Evolutionary conservation across 768 basidiomycete species (phyloP).

Genomic region (Hypholoma fasciculare): DNA sequence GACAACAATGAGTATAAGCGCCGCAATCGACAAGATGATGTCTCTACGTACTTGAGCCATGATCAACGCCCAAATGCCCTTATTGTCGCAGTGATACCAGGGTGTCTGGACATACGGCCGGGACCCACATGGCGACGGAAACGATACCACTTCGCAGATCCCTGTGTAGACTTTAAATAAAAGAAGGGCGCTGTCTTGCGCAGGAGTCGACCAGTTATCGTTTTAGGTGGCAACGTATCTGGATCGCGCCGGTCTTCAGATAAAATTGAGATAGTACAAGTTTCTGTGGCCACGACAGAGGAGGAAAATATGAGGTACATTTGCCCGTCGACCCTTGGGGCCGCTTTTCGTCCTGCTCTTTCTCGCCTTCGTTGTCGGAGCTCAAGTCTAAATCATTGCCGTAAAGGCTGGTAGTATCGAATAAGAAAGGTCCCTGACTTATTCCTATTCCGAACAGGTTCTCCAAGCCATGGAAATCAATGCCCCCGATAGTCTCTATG

Average conservation of each 20-base stretch:
- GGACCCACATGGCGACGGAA: conserved; percentile 42
- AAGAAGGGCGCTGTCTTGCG: conserved; percentile 31
- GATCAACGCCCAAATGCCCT: conserved; percentile 46
- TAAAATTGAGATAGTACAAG: too few species aligned
- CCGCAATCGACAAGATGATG: neutral
- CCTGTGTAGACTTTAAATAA: conserved; percentile 42
- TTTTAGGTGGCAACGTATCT: conserved; percentile 41
- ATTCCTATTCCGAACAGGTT: conserved; percentile 37
- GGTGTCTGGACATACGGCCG: conserved; percentile 38
- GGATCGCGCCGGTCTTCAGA: conserved; percentile 30
- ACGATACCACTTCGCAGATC: conserved; percentile 40
- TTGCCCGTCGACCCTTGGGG: neutral
- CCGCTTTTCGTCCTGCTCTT: conserved; percentile 15
- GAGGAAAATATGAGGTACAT: conserved; percentile 7
- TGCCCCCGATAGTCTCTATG: conserved; percentile 32
- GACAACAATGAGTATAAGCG: neutral
- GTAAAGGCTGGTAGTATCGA: conserved; percentile 18
- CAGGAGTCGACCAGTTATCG: conserved; percentile 31
- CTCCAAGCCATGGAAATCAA: conserved; percentile 23
- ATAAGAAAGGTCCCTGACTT: conserved; percentile 32
- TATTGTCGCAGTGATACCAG: conserved; percentile 43
- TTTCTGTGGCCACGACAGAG: neutral
- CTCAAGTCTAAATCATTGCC: neutral
- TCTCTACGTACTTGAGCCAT: conserved; percentile 36
- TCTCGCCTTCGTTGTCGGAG: conserved; percentile 5